A percentile compares a stretch with the other conserved stretches of the same genome.
Conservation (phyloP, 768 basidiomycete species). For the Russula abietina region DNA sequence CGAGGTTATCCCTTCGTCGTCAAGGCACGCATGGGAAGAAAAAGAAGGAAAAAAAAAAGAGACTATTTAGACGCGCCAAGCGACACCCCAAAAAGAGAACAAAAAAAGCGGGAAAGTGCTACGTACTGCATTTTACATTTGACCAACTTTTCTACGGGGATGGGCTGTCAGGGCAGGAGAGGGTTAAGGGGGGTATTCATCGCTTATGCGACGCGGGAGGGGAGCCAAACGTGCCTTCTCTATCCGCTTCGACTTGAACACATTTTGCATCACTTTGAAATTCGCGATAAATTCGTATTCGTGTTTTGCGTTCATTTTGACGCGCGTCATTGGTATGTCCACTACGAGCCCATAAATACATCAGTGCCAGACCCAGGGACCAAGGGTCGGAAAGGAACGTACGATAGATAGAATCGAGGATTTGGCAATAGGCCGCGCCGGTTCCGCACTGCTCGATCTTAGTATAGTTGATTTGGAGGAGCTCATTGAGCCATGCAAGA, state of each 20-base stretch:
- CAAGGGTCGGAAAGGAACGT: constrained; percentile 28
- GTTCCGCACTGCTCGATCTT: constrained; percentile 90
- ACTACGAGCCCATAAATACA: constrained; percentile 40
- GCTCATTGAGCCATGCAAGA: constrained; percentile 88
- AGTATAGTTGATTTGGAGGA: constrained; percentile 84
- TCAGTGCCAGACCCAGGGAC: background rate
- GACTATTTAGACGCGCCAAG: background rate
- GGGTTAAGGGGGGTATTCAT: background rate
- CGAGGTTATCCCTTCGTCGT: constrained; percentile 79
- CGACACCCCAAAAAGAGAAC: constrained; percentile 3
- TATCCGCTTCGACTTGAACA: constrained; percentile 88
- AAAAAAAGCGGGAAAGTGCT: constrained; percentile 5
- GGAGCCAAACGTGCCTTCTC: constrained; percentile 63
- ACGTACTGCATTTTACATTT: constrained; percentile 99
- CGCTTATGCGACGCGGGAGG: too few relatives aligned
- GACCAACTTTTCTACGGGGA: constrained; percentile 88
- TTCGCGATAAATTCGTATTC: constrained; percentile 95
- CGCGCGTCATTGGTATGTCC: constrained; percentile 83
- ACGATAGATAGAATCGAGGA: constrained; percentile 94
- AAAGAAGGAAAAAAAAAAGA: background rate
- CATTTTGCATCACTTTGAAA: constrained; percentile 91
- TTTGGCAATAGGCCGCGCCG: constrained; percentile 91
- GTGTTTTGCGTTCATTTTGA: constrained; percentile 94
- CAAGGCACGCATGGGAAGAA: background rate
- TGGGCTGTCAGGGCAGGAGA: constrained; percentile 51